Evolutionary conservation across 768 basidiomycete species (phyloP).

Genomic region (Steccherinum ochraceum): DNA sequence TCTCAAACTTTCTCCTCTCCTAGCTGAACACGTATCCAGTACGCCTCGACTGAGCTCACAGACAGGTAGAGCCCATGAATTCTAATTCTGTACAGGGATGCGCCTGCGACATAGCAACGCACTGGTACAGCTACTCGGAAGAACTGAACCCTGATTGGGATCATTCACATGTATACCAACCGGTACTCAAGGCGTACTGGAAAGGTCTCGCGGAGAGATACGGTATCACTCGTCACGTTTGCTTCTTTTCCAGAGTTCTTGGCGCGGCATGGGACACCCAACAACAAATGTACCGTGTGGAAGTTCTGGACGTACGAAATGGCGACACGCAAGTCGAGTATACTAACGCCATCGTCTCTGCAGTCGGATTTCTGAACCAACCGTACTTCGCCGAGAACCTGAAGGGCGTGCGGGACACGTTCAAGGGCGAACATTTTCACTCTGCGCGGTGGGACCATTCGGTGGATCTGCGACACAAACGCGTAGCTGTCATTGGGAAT

Average conservation of each 20-base stretch:
- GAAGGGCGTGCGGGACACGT: conserved; percentile 12
- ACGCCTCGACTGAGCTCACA: conserved; percentile 1
- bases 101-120: conserved; percentile 18
- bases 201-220: conserved; percentile 13
- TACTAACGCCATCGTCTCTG: conserved; percentile 24
- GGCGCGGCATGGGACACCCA: conserved; percentile 22
- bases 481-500: conserved; percentile 26
- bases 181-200: conserved; percentile 24
- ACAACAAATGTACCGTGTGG: conserved; percentile 19
- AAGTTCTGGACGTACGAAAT: conserved; percentile 16
- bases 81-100: conserved; percentile 17
- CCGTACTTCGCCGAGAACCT: conserved; percentile 21
- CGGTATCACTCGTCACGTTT: conserved; percentile 15
- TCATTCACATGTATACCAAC: conserved; percentile 16
- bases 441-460: conserved; percentile 21
- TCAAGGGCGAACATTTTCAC: conserved; percentile 24
- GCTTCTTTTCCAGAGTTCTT: conserved; percentile 22
- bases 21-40: conserved; percentile 24
- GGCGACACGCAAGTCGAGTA: conserved; percentile 10
- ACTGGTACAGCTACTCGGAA: conserved; percentile 24
- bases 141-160: conserved; percentile 23
- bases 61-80: background rate
- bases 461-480: conserved; percentile 19
- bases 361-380: conserved; percentile 19
- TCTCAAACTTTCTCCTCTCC: too few relatives aligned